Conservation (phyloP, 2,329 filamentous ascomycete species). For the Pezicula radicicola region DNA sequence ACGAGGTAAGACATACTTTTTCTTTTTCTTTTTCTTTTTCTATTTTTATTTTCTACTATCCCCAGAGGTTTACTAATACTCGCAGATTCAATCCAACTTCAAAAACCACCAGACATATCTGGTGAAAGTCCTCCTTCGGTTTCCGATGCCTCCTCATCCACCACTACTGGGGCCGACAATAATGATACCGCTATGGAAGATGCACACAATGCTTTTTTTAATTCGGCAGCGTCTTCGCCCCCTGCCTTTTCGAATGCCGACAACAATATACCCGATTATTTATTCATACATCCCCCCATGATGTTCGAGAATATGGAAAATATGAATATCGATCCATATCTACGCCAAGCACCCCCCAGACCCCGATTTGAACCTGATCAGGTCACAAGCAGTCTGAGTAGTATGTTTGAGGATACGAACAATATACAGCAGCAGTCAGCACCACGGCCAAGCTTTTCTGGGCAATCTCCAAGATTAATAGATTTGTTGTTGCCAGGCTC, state of each 20-base stretch:
- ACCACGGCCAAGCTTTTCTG: conserved; percentile 32
- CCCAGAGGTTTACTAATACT: conserved; percentile 9
- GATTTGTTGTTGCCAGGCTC: conserved; percentile 46
- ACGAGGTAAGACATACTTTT: conserved; percentile 14
- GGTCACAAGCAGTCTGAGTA: conserved; percentile 31
- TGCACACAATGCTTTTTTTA: conserved; percentile 24
- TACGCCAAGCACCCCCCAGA: conserved; percentile 12
- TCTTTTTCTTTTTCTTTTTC: too few species aligned
- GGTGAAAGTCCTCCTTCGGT: conserved; percentile 13
- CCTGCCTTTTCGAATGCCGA: conserved; percentile 8
- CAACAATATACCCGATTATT: conserved; percentile 15
- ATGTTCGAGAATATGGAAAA: conserved; percentile 19
- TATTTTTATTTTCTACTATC: not conserved
- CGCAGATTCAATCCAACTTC: conserved; percentile 18
- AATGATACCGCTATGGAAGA: conserved; percentile 19
- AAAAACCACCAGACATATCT: conserved; percentile 15
- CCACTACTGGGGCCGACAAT: conserved; percentile 17
- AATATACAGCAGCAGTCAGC: conserved; percentile 24
- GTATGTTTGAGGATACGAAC: conserved; percentile 33
- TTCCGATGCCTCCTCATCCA: conserved; percentile 22
- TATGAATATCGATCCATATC: conserved; percentile 24
- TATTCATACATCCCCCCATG: conserved; percentile 23
- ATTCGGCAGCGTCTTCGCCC: conserved; percentile 22
- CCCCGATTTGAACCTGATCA: conserved; percentile 30
- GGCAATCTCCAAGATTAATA: conserved; percentile 43